Evolutionary conservation across 2,329 filamentous ascomycete species (phyloP), one percentile per base, ranked within the genome.

Genomic region (Cercospora sp.): DNA sequence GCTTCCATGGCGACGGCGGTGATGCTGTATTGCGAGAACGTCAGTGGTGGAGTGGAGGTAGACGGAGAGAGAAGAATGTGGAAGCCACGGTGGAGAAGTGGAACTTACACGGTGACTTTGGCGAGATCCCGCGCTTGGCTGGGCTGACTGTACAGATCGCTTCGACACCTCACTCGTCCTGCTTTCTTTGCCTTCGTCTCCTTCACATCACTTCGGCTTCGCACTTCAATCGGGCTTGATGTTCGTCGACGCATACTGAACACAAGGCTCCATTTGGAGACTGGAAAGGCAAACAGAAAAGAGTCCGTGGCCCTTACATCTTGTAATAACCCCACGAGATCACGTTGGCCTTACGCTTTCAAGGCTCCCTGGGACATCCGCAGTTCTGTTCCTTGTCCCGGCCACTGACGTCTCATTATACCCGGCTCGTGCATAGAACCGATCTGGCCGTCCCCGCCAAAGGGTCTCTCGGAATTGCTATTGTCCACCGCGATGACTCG

Each of bases 1-100:
- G 71, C 72, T 60, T 73, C 70, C 72, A 73, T 73, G 13, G 66
- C 67, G 42, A 68, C 63, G 55, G 63, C 40, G 26, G 61, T 68
- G 66, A 64, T 58, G 48, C 62, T 64, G 62, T 33, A 20, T 28
- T 40, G 10, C n/a, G 55, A 36, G 28, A 33, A 20, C 16, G 60
- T 62, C 60, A 62, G 60, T 26, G 18, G 23, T 23, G 60, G 18
- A 7, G 23, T 62, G 60, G 8, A n/a, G 5, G 26, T 42, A 13
- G 26, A 30, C 3, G 26, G 5, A 20, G 28, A 48, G 13, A 2
- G 42, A 48, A 28, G 48, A 55, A 2, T 26, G 12, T 55, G 48
- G 48, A 53, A 53, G 12, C 23, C 60, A 48, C 60, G 36, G 60
- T 62, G 60, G 60, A 51, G 13, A 30, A 18, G 26, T 4, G 5